A percentile compares a stretch with the other conserved stretches of the same genome.
These are phyloP conservation scores for Acer yangbiense DNA, from an alignment of 345 rosid species.

Conservation along the genomic window DNA sequence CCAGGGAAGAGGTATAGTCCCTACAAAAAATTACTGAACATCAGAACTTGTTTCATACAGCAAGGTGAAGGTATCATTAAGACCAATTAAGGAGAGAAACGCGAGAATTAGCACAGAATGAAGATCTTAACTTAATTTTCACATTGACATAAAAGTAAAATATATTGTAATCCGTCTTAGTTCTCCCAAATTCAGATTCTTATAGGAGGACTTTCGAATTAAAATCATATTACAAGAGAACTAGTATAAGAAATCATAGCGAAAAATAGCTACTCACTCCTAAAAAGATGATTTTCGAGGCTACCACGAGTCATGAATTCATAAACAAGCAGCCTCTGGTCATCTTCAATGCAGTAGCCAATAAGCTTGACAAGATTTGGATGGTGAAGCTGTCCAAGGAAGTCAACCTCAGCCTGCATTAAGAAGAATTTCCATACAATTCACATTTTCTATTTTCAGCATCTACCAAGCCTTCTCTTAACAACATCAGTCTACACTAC, in stretches of 20 bases:
- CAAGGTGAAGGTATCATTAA: neutral
- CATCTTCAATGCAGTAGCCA: conserved; percentile 93
- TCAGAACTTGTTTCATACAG: conserved; percentile 19
- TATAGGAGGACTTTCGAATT: too few species aligned
- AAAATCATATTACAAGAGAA: neutral
- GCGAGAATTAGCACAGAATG: neutral
- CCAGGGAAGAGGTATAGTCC: conserved; percentile 87
- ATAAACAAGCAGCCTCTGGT: conserved; percentile 88
- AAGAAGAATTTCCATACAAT: conserved; percentile 15
- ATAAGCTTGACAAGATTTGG: conserved; percentile 87
- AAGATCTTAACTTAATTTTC: neutral
- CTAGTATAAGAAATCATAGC: neutral
- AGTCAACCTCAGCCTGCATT: conserved; percentile 91
- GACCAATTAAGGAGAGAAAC: conserved; percentile 27
- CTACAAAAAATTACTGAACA: conserved; percentile 40
- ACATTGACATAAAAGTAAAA: neutral
- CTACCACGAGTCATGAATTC: conserved; percentile 99
- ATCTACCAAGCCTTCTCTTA: conserved; percentile 20
- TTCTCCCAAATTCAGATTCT: too few species aligned
- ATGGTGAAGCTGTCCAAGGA: conserved; percentile 94
- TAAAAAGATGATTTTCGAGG: conserved; percentile 95
- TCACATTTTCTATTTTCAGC: conserved; percentile 21
- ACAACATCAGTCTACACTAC: conserved; percentile 42
- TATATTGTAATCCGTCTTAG: neutral
- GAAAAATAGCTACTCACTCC: conserved; percentile 57